phyloP scores from a whole-genome alignment of 2,329 filamentous ascomycete genomes.

The Cercospora nicotianae region DNA sequence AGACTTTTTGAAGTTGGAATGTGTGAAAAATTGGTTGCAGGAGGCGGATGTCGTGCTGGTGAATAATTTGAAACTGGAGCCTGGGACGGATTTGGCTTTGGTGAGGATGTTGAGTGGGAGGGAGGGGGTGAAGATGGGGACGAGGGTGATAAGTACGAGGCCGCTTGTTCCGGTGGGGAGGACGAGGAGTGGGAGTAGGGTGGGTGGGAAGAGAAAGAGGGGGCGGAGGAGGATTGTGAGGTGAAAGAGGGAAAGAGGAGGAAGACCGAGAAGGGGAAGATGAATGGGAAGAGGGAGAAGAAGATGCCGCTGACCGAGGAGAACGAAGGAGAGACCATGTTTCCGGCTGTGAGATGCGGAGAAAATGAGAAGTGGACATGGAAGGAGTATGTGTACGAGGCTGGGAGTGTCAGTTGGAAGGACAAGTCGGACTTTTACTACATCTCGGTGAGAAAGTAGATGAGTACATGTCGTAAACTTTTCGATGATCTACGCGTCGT shows the following conservation, averaged over 20 bases:
- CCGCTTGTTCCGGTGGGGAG: constrained; percentile 78
- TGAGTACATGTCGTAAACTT: background rate
- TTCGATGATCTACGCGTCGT: background rate
- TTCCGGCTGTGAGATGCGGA: constrained; percentile 34
- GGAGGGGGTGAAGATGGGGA: constrained; percentile 83
- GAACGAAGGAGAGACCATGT: too few relatives aligned
- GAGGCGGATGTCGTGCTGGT: constrained; percentile 90
- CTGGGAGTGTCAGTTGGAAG: constrained; percentile 80
- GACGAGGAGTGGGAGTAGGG: constrained; percentile 58
- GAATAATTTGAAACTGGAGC: constrained; percentile 93
- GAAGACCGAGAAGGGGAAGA: constrained; percentile 38
- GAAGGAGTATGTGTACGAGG: constrained; percentile 66
- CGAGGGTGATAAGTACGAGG: constrained; percentile 83
- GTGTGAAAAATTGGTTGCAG: constrained; percentile 69
- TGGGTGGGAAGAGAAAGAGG: constrained; percentile 42
- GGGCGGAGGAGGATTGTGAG: constrained; percentile 46
- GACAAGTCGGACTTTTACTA: constrained; percentile 79
- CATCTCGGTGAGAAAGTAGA: constrained; percentile 66
- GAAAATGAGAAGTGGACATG: constrained; percentile 63
- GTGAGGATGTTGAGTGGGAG: constrained; percentile 69
- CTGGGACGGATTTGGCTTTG: constrained; percentile 77
- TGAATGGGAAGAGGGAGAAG: background rate
- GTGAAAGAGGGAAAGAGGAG: constrained; percentile 49
- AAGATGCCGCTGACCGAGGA: background rate
- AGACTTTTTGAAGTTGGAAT: constrained; percentile 73